Conservation (phyloP, 148 eudicot genomes). For the Salicornia ramosissima region DNA sequence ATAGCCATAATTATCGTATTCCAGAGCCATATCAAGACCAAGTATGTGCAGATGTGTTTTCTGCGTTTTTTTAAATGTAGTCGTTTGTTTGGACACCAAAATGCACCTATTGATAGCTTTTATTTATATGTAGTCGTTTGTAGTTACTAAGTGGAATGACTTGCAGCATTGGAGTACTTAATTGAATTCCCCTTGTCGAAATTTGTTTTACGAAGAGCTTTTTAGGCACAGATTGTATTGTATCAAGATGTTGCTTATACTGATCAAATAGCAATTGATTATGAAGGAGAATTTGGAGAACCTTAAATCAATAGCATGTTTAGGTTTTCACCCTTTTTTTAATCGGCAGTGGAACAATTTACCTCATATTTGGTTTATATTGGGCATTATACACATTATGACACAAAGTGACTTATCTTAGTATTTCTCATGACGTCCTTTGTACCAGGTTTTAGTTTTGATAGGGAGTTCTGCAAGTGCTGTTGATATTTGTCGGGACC, state of each 20-base stretch:
- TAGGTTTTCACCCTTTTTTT: neutral
- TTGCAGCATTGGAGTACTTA: neutral
- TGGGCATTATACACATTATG: neutral
- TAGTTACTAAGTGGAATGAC: neutral
- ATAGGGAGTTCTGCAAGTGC: conserved; percentile 91
- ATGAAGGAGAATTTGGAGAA: neutral
- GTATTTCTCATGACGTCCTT: neutral
- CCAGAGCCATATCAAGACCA: conserved; percentile 69
- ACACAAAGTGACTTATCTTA: neutral
- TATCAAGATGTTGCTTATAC: neutral
- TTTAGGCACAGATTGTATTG: neutral
- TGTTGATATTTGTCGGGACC: conserved; percentile 69
- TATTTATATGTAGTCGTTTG: neutral
- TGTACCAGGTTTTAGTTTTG: conserved; percentile 60
- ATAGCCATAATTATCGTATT: conserved; percentile 91
- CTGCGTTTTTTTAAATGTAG: neutral
- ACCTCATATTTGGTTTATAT: neutral
- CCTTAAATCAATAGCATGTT: neutral
- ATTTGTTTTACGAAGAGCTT: neutral
- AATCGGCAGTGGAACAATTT: too few species aligned
- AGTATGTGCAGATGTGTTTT: conserved; percentile 33
- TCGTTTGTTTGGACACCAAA: neutral
- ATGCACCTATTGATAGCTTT: neutral
- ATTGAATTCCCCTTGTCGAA: too few species aligned
- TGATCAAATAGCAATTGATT: neutral